Conservation (phyloP, 768 basidiomycete genomes). For the Phaeotremella skinneri region DNA sequence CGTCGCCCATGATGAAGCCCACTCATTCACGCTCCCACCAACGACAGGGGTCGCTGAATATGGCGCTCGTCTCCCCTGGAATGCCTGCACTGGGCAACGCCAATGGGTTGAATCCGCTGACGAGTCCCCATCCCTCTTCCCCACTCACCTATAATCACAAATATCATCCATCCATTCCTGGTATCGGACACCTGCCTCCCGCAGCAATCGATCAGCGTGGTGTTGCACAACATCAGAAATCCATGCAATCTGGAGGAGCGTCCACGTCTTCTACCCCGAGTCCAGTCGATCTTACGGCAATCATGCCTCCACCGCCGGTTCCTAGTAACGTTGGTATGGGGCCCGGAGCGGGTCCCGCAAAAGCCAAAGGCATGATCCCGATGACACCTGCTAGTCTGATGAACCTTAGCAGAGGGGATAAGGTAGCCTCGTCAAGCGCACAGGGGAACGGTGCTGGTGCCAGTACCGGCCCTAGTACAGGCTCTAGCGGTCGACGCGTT, state of each 20-base stretch:
- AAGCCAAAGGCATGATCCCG: conserved; percentile 57
- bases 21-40: conserved; percentile 33
- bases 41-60: conserved; percentile 14
- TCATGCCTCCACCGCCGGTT: conserved; percentile 82
- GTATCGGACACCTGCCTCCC: conserved; percentile 29
- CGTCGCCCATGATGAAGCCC: conserved; percentile 51
- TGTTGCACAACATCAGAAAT: conserved; percentile 18
- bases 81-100: neutral
- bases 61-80: neutral
- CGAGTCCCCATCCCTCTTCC: conserved; percentile 30
- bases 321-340: conserved; percentile 45
- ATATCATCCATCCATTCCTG: conserved; percentile 15
- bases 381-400: conserved; percentile 91
- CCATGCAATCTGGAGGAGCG: conserved; percentile 54
- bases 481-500: neutral
- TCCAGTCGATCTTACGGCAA: conserved; percentile 65
- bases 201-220: conserved; percentile 31
- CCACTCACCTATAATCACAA: conserved; percentile 12
- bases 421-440: conserved; percentile 47
- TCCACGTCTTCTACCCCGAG: conserved; percentile 60
- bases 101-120: conserved; percentile 18
- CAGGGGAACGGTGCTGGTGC: too few relatives aligned
- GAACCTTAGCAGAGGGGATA: conserved; percentile 68
- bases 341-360: conserved; percentile 1
- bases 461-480: neutral